Conservation (phyloP, 768 basidiomycete species). For the Mycena sanguinolenta region DNA sequence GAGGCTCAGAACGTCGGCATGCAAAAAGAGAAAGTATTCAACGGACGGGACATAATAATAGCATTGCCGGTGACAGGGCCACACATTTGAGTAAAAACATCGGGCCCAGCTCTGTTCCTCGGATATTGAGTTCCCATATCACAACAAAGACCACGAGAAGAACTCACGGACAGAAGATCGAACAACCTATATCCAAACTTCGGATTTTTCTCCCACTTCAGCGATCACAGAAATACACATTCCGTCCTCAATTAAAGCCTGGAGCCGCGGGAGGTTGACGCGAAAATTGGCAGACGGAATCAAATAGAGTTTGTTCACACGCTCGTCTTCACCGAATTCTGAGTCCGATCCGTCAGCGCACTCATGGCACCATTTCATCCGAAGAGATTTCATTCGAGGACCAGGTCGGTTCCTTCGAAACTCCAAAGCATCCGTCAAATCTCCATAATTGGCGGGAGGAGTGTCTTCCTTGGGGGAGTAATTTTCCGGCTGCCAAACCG, state of each 20-base stretch:
- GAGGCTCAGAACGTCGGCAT: no score
- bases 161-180: no score
- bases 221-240: neutral
- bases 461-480: neutral
- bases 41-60: no score
- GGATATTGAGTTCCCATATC: no score
- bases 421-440: neutral
- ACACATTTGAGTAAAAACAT: no score
- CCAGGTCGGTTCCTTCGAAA: neutral
- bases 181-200: neutral
- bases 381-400: neutral
- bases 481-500: neutral
- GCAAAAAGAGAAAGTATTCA: no score
- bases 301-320: neutral
- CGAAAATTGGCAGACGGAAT: conserved; percentile 3
- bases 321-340: no score
- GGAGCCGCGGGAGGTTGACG: neutral
- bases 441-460: neutral
- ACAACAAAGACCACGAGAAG: no score
- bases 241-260: neutral
- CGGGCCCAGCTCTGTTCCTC: no score
- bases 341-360: no score
- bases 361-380: neutral
- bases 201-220: neutral
- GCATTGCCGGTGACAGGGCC: no score